phyloP scores from a whole-genome alignment of 345 rosid species.

The Salix caprea region DNA sequence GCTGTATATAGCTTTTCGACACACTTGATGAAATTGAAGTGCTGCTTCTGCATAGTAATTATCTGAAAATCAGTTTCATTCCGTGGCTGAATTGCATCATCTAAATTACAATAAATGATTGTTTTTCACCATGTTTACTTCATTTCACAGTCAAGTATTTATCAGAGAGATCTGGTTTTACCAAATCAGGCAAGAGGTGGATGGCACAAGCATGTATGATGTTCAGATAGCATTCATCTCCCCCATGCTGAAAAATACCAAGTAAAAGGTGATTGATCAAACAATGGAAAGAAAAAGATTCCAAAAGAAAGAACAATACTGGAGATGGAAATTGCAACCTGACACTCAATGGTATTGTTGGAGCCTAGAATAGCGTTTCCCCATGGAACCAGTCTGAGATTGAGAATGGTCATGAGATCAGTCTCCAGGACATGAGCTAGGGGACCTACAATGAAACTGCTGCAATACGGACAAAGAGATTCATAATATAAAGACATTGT shows the following conservation, averaged over 20 bases:
- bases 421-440: constrained; percentile 24
- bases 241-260: background rate
- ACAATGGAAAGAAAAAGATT: background rate
- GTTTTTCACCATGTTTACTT: too few relatives aligned
- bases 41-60: background rate
- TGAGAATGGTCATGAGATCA: constrained; percentile 34
- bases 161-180: background rate
- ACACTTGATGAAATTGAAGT: constrained; percentile 2
- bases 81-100: background rate
- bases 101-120: too few relatives aligned
- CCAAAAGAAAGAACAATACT: background rate
- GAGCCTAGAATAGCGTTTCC: constrained; percentile 38
- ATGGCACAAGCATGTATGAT: background rate
- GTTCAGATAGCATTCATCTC: background rate
- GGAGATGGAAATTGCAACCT: constrained; percentile 20
- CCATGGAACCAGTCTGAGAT: constrained; percentile 48
- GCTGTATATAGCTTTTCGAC: background rate
- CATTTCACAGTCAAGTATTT: background rate
- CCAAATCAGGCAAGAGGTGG: constrained; percentile 3
- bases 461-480: constrained; percentile 44
- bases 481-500: constrained; percentile 34
- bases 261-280: background rate
- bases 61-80: too few relatives aligned
- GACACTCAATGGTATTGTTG: constrained; percentile 35
- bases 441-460: constrained; percentile 32